phyloP scores from a whole-genome alignment of 1,284 basidiomycete genomes.

The Malassezia pachydermatis region DNA sequence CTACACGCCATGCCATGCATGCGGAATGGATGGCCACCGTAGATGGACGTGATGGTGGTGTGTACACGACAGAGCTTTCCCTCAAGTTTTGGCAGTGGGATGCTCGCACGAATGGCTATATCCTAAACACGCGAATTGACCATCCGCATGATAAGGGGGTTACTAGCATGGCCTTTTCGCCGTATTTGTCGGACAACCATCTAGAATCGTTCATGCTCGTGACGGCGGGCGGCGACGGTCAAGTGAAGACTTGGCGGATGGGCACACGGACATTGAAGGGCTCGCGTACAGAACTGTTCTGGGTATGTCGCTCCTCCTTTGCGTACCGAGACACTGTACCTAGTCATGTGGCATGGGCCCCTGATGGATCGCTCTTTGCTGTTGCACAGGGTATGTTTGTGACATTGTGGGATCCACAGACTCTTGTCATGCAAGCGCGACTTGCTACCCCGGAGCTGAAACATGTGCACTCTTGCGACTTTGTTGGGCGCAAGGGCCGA shows the following conservation, averaged over 20 bases:
- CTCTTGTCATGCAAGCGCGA: conserved; percentile 59
- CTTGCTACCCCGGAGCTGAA: conserved; percentile 49
- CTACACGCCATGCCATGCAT: conserved; percentile 13
- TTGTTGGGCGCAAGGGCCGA: conserved; percentile 27
- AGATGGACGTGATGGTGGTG: conserved; percentile 60
- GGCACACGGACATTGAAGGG: conserved; percentile 31
- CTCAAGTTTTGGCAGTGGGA: conserved; percentile 89
- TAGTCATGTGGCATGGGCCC: conserved; percentile 61
- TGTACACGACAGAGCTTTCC: conserved; percentile 64
- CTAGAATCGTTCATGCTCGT: conserved; percentile 51
- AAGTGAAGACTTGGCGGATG: conserved; percentile 60
- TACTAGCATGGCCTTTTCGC: conserved; percentile 60
- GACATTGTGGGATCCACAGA: conserved; percentile 66
- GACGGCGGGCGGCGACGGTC: conserved; percentile 61
- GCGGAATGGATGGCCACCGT: conserved; percentile 82
- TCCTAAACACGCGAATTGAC: conserved; percentile 77
- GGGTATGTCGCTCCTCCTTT: conserved; percentile 40
- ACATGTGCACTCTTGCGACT: conserved; percentile 16
- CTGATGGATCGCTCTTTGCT: conserved; percentile 74
- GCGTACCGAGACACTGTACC: conserved; percentile 33
- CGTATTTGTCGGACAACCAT: conserved; percentile 23
- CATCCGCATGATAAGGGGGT: conserved; percentile 68
- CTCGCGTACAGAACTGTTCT: conserved; percentile 30
- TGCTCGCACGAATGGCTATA: conserved; percentile 38
- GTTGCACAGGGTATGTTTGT: conserved; percentile 62